Conservation (phyloP, 441 rosid genomes). For the Brassica hybrid region DNA sequence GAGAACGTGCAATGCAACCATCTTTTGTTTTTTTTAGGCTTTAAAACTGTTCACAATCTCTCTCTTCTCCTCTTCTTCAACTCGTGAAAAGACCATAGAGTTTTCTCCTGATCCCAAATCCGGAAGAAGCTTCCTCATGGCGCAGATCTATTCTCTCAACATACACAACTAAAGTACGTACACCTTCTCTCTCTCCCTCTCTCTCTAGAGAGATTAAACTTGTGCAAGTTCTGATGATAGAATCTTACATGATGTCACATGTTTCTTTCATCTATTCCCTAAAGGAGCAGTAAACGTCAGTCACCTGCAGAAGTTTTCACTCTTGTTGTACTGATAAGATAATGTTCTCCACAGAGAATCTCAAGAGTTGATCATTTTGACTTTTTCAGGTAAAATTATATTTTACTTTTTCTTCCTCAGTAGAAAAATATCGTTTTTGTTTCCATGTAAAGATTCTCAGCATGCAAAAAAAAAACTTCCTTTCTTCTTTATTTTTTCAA, state of each 20-base stretch:
- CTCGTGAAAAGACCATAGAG: conserved; percentile 39
- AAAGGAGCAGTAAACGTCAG: conserved; percentile 31
- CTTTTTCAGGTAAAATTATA: conserved; percentile 35
- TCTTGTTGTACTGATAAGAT: conserved; percentile 8
- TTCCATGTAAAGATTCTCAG: no score
- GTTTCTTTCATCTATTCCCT: not conserved
- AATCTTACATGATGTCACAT: conserved; percentile 7
- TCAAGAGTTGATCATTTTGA: conserved; percentile 29
- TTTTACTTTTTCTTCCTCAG: no score
- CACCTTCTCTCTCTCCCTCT: not conserved
- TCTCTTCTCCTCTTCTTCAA: conserved; percentile 15
- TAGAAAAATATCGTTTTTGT: no score
- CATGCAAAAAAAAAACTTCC: no score
- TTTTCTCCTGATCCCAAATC: conserved; percentile 44
- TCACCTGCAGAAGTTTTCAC: conserved; percentile 31
- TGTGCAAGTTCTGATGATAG: conserved; percentile 12
- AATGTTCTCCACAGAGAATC: conserved; percentile 29
- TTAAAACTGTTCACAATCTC: conserved; percentile 25
- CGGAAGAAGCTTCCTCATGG: conserved; percentile 20
- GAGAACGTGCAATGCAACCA: conserved; percentile 48
- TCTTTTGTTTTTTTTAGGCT: conserved; percentile 19
- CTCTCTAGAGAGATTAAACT: no score
- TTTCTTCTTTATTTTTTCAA: no score
- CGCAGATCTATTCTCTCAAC: conserved; percentile 24
- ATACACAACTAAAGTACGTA: conserved; percentile 22